Percentiles rank a stretch among this genome's conserved stretches.
Evolutionary conservation across 2,329 filamentous ascomycete species (phyloP).

Genomic region (Trichoderma afroharzianum): DNA sequence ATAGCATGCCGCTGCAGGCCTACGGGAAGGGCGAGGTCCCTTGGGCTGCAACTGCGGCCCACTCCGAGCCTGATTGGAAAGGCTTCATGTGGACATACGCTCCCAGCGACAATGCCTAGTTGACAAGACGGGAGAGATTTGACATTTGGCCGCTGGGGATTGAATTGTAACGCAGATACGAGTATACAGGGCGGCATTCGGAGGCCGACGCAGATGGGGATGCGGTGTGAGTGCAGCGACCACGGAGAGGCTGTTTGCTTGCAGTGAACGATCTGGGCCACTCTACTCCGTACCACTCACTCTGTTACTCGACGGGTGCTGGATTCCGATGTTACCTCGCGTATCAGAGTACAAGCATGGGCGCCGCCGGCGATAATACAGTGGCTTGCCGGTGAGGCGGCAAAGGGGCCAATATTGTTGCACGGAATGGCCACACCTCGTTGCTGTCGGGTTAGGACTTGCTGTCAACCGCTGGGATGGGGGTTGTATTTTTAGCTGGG

Average conservation of each 20-base stretch:
- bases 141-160: background rate
- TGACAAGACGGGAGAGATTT: background rate
- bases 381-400: background rate
- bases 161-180: background rate
- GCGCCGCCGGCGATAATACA: background rate
- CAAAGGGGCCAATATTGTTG: background rate
- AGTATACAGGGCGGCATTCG: background rate
- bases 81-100: slow-evolving; percentile 39
- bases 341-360: background rate
- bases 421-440: background rate
- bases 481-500: background rate
- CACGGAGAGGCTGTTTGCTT: background rate
- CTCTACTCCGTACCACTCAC: background rate
- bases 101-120: background rate
- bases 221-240: background rate
- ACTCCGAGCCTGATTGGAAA: slow-evolving; percentile 61
- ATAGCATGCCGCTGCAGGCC: slow-evolving; percentile 67
- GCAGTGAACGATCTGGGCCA: background rate
- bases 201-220: background rate
- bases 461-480: background rate
- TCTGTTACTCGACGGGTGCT: background rate
- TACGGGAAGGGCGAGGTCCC: slow-evolving; percentile 65
- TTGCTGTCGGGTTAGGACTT: background rate
- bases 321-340: background rate
- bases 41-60: slow-evolving; percentile 66